Evolutionary conservation across 2,329 filamentous ascomycete genomes (phyloP).

Genomic region (Colletotrichum incanum): DNA sequence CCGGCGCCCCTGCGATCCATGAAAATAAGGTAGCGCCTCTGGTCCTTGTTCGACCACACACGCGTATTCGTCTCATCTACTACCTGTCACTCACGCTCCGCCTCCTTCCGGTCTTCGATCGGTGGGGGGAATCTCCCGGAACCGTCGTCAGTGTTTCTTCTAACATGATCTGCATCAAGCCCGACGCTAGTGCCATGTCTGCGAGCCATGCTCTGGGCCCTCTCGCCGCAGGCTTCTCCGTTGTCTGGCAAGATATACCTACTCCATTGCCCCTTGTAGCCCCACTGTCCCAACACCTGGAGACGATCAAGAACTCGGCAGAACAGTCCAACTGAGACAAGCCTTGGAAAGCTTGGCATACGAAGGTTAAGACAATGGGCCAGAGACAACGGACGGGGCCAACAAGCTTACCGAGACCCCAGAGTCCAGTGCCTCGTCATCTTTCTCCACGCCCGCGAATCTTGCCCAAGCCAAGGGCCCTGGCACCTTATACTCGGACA

Average conservation of each 20-base stretch:
- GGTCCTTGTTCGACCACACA: slow-evolving; percentile 32
- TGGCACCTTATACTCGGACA: slow-evolving; percentile 19
- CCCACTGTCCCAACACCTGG: slow-evolving; percentile 12
- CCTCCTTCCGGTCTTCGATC: slow-evolving; percentile 48
- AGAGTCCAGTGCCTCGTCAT: slow-evolving; percentile 9
- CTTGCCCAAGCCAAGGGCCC: slow-evolving; percentile 12
- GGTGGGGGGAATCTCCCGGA: slow-evolving; percentile 44
- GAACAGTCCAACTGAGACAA: slow-evolving; percentile 37
- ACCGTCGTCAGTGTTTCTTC: slow-evolving; percentile 45
- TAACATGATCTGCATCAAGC: slow-evolving; percentile 44
- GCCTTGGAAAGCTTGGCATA: slow-evolving; percentile 39
- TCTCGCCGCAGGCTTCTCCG: slow-evolving; percentile 11
- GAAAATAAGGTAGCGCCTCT: slow-evolving; percentile 40
- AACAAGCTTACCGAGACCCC: slow-evolving; percentile 32
- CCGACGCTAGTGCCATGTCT: slow-evolving; percentile 31
- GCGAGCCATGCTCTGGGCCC: slow-evolving; percentile 1
- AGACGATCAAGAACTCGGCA: slow-evolving; percentile 37
- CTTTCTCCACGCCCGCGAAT: slow-evolving; percentile 20
- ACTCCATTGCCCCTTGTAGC: neutral
- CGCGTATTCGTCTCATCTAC: slow-evolving; percentile 47
- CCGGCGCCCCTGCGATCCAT: slow-evolving; percentile 32
- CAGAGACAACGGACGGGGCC: slow-evolving; percentile 24
- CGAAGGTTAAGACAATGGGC: slow-evolving; percentile 27
- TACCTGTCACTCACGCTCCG: slow-evolving; percentile 44
- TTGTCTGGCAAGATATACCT: neutral